A percentile compares a stretch with the other conserved stretches of the same genome.
Conservation (phyloP, 2,329 filamentous ascomycete genomes). For the Amesomyces nigricolor region DNA sequence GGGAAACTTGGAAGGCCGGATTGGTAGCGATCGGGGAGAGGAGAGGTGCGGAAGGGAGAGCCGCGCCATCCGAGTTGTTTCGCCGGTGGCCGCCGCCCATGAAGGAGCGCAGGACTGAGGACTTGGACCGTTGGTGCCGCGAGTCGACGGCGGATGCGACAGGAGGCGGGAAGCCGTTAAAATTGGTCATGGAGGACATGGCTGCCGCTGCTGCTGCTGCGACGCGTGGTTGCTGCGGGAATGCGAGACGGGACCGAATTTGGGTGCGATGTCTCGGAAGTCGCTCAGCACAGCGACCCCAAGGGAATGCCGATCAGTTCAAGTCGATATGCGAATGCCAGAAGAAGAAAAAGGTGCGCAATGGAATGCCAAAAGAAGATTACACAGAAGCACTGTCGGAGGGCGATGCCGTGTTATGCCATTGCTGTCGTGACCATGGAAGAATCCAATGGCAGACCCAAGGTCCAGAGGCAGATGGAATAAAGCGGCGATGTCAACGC, state of each 20-base stretch:
- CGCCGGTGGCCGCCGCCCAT: slow-evolving; percentile 39
- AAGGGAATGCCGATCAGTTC: slow-evolving; percentile 13
- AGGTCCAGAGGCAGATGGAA: slow-evolving; percentile 1
- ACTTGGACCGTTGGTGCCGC: slow-evolving; percentile 39
- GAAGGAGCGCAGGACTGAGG: slow-evolving; percentile 45
- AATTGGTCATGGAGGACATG: slow-evolving; percentile 17
- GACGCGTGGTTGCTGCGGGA: slow-evolving; percentile 5
- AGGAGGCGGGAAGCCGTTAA: slow-evolving; percentile 11
- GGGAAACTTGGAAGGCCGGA: slow-evolving; percentile 27
- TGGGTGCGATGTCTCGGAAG: slow-evolving; percentile 5
- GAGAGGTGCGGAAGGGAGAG: slow-evolving; percentile 29
- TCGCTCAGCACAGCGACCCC: neutral
- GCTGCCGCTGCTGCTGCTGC: neutral
- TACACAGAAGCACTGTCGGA: neutral
- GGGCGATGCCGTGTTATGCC: slow-evolving; percentile 18
- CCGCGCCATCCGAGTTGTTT: slow-evolving; percentile 41
- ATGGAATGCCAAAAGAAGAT: neutral
- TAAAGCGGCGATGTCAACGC: neutral
- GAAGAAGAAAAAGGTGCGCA: neutral
- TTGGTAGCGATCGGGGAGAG: slow-evolving; percentile 23
- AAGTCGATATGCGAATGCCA: slow-evolving; percentile 11
- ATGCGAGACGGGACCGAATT: slow-evolving; percentile 1
- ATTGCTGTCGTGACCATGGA: slow-evolving; percentile 17
- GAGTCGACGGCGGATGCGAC: neutral
- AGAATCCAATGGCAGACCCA: slow-evolving; percentile 7